Evolutionary conservation across 805 yeast genomes (phyloP).

Genomic region (Candida multigemmis): DNA sequence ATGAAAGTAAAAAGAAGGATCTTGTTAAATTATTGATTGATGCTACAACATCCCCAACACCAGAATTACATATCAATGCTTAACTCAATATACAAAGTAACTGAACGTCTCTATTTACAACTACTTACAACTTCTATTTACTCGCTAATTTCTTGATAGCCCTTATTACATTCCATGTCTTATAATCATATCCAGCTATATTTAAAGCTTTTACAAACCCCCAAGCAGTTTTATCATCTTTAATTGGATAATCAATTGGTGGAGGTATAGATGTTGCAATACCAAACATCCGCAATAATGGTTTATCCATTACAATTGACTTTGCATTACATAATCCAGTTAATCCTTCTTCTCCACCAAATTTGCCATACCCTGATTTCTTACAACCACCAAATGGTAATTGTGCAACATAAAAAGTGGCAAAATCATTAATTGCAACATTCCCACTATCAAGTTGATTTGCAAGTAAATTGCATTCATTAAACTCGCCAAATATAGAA

Average conservation of each 20-base stretch:
- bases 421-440: constrained; percentile 96
- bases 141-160: constrained; percentile 30
- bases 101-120: neutral
- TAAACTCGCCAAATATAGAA: constrained; percentile 73
- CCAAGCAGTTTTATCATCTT: constrained; percentile 80
- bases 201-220: constrained; percentile 74
- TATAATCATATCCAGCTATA: constrained; percentile 71
- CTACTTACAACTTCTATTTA: constrained; percentile 11
- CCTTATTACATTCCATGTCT: constrained; percentile 54
- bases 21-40: constrained; percentile 74
- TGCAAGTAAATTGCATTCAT: constrained; percentile 54
- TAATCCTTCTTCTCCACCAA: constrained; percentile 96
- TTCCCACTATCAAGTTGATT: constrained; percentile 70
- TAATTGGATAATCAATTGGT: constrained; percentile 87
- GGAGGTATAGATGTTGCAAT: constrained; percentile 79
- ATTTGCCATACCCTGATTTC: constrained; percentile 94
- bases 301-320: constrained; percentile 77
- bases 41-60: constrained; percentile 71
- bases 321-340: constrained; percentile 84
- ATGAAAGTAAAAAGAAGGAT: constrained; percentile 48
- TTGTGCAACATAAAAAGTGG: constrained; percentile 91
- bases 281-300: constrained; percentile 45
- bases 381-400: constrained; percentile 94
- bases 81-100: neutral
- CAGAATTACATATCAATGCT: constrained; percentile 79